Evolutionary conservation across 2,329 filamentous ascomycete species (phyloP).

Genomic region (Talaromyces islandicus): DNA sequence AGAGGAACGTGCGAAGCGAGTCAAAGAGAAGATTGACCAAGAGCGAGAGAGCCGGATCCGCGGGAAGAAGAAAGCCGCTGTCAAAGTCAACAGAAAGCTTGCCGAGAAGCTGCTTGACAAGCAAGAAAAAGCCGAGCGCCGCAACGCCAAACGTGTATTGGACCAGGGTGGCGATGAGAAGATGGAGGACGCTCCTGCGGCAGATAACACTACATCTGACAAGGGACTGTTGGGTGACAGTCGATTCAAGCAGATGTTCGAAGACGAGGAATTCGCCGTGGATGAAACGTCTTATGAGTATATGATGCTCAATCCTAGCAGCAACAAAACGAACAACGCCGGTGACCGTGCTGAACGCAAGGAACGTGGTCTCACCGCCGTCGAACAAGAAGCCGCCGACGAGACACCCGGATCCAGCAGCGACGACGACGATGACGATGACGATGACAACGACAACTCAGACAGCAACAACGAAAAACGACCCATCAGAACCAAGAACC

Average conservation of each 20-base stretch:
- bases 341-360: conserved; percentile 21
- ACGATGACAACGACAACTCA: conserved; percentile 16
- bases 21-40: conserved; percentile 94
- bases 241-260: conserved; percentile 83
- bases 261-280: conserved; percentile 87
- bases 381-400: conserved; percentile 56
- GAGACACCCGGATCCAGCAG: conserved; percentile 40
- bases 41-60: conserved; percentile 92
- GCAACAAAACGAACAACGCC: conserved; percentile 43
- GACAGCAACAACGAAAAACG: conserved; percentile 19
- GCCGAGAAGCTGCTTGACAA: conserved; percentile 57
- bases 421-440: conserved; percentile 21
- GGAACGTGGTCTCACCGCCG: conserved; percentile 53
- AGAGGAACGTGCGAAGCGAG: conserved; percentile 81
- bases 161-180: conserved; percentile 53
- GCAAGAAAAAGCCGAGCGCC: conserved; percentile 51
- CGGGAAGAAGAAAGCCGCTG: conserved; percentile 80
- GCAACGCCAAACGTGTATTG: conserved; percentile 41
- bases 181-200: conserved; percentile 20
- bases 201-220: conserved; percentile 23
- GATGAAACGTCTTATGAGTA: conserved; percentile 89
- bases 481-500: conserved; percentile 15
- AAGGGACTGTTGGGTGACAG: conserved; percentile 71
- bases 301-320: conserved; percentile 81
- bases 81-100: conserved; percentile 76